Evolutionary conservation across 257 asterid genomes (phyloP).

Genomic region (Solanum infundibuliforme): DNA sequence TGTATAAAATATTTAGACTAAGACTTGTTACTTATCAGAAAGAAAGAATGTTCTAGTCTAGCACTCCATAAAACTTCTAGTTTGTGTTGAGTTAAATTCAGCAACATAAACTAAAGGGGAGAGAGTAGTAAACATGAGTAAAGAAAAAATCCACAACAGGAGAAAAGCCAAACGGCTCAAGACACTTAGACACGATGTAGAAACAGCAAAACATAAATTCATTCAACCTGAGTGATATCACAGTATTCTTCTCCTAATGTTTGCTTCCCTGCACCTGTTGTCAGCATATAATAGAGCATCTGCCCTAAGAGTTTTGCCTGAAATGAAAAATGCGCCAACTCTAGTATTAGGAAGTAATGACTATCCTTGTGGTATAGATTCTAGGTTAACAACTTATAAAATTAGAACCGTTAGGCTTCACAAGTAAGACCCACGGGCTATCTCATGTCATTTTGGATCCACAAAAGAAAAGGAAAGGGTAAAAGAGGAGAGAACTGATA

Average conservation of each 20-base stretch:
- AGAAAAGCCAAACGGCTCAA: background rate
- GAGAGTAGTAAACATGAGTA: background rate
- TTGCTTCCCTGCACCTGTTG: constrained; percentile 95
- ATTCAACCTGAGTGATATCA: constrained; percentile 76
- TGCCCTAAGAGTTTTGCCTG: constrained; percentile 95
- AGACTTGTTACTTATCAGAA: background rate
- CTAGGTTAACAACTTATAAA: background rate
- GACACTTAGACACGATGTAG: background rate
- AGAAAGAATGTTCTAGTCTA: background rate
- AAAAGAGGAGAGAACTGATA: background rate
- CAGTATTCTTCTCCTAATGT: constrained; percentile 98
- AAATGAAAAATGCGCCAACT: background rate
- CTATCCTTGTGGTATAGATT: background rate
- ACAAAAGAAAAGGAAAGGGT: background rate
- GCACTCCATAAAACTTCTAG: background rate
- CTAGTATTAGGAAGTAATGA: background rate
- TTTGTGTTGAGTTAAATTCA: background rate
- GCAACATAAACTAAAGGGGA: background rate
- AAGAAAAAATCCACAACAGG: background rate
- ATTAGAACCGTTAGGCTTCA: background rate
- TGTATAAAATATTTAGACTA: background rate
- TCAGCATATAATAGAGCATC: constrained; percentile 82
- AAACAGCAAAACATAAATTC: background rate
- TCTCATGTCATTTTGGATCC: background rate
- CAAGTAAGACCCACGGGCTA: background rate